Conservation (phyloP, 345 rosid genomes). For the Rhodamnia argentea region DNA sequence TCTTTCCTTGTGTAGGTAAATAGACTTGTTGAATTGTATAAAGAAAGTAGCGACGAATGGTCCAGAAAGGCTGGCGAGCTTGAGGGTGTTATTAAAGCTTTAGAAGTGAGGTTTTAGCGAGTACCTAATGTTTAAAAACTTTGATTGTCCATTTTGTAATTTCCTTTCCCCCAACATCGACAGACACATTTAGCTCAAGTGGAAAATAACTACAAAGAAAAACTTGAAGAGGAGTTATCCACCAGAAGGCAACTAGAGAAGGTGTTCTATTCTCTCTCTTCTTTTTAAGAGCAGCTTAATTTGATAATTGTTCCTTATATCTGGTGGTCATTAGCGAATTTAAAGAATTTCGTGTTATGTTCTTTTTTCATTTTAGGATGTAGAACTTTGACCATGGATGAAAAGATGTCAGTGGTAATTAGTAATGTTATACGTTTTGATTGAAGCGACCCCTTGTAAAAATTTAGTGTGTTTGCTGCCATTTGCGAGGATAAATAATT, state of each 20-base stretch:
- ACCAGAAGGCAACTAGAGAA: conserved; percentile 53
- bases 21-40: conserved; percentile 82
- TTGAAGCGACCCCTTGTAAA: not conserved
- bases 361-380: not conserved
- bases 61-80: conserved; percentile 91
- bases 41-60: conserved; percentile 94
- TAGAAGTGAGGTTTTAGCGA: conserved; percentile 46
- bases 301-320: not conserved
- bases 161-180: not conserved
- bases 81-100: conserved; percentile 90
- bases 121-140: not conserved
- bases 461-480: not conserved
- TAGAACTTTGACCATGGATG: not conserved
- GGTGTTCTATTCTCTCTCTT: conserved; percentile 26
- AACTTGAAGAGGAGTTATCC: conserved; percentile 67
- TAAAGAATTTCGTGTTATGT: not conserved
- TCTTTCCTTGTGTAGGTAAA: conserved; percentile 36
- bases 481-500: not conserved
- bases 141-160: not conserved
- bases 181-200: conserved; percentile 70
- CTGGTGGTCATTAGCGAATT: not conserved
- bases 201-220: conserved; percentile 60
- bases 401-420: not conserved
- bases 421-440: not conserved
- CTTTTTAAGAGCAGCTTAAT: not conserved